Evolutionary conservation across 2,329 filamentous ascomycete genomes (phyloP).

Genomic region (Monilinia fructigena): DNA sequence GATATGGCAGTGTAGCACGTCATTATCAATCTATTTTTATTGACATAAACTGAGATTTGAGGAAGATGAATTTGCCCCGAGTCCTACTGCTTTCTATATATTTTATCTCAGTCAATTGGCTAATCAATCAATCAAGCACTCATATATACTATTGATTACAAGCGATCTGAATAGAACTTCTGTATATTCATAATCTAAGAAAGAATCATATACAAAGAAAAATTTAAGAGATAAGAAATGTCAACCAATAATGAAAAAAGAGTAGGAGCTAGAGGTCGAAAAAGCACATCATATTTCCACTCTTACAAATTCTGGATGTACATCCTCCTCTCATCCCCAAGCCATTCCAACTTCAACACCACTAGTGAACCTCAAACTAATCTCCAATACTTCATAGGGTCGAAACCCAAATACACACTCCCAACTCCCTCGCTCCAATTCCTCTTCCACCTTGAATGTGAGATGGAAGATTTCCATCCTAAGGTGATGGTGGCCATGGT

Average conservation of each 20-base stretch:
- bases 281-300: constrained; percentile 7
- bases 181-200: not conserved
- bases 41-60: not conserved
- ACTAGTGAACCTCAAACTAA: not conserved
- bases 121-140: too few species aligned
- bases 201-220: constrained; percentile 20
- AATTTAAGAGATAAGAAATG: not conserved
- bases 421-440: not conserved
- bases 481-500: constrained; percentile 9
- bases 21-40: not conserved
- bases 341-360: not conserved
- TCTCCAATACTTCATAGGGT: not conserved
- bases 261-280: constrained; percentile 9
- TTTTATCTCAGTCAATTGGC: not conserved
- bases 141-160: too few species aligned
- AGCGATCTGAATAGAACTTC: too few species aligned
- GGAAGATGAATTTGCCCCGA: not conserved
- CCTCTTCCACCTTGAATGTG: constrained; percentile 14
- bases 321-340: too few species aligned
- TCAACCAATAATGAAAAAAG: not conserved
- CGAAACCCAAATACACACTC: not conserved
- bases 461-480: not conserved
- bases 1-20: too few species aligned
- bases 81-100: too few species aligned
- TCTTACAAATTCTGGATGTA: constrained; percentile 7